Percentiles rank a stretch among this genome's conserved stretches.
Conservation (phyloP, 352 stramenopile species). For the Globisporangium barbulae region DNA sequence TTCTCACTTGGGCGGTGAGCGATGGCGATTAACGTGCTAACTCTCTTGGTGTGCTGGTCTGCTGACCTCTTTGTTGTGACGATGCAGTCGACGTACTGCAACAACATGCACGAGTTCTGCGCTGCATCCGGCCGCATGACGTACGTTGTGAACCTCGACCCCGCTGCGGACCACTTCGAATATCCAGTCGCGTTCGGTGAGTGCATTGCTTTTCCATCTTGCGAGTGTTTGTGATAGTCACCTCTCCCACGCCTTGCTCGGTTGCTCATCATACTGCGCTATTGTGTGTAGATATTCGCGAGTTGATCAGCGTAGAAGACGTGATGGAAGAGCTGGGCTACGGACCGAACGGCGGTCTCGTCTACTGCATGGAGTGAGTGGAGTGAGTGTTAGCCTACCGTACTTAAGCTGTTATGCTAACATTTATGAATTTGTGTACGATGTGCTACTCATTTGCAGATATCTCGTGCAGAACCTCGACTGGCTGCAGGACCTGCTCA, state of each 20-base stretch:
- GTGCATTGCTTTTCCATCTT: background rate
- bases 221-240: constrained; percentile 5
- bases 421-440: background rate
- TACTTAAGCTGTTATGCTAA: background rate
- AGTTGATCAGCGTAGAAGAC: constrained; percentile 95
- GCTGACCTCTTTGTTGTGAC: background rate
- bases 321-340: constrained; percentile 98
- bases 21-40: background rate
- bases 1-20: too few relatives aligned
- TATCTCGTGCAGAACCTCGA: constrained; percentile 93
- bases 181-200: constrained; percentile 88
- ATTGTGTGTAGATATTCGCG: constrained; percentile 79
- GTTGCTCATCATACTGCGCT: constrained; percentile 10
- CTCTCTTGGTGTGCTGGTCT: background rate
- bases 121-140: constrained; percentile 81
- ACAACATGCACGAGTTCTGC: constrained; percentile 92
- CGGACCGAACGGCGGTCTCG: constrained; percentile 96
- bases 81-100: constrained; percentile 90
- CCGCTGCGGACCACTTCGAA: constrained; percentile 89
- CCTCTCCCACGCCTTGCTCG: background rate
- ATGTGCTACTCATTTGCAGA: constrained; percentile 21
- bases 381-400: background rate
- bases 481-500: constrained; percentile 93
- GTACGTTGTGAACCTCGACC: constrained; percentile 97
- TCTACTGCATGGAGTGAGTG: constrained; percentile 99